Conservation (phyloP, 2,329 filamentous ascomycete genomes). For the Scedosporium dehoogii region DNA sequence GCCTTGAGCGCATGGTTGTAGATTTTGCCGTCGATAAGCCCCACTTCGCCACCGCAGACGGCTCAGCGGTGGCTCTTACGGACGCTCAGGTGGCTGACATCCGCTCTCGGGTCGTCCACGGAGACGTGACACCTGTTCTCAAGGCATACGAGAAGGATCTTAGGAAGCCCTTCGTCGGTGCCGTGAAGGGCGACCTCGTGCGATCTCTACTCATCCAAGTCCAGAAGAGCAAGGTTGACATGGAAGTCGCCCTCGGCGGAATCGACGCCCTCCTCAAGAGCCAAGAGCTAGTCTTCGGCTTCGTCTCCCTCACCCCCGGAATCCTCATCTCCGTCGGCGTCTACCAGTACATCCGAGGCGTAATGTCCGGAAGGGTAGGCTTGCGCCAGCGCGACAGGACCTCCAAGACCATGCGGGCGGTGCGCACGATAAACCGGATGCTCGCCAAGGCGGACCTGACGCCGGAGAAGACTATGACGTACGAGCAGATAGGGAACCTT, state of each 20-base stretch:
- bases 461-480: conserved; percentile 66
- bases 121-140: conserved; percentile 85
- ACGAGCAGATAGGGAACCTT: conserved; percentile 85
- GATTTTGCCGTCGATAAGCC: conserved; percentile 87
- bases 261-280: conserved; percentile 93
- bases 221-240: conserved; percentile 97
- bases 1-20: conserved; percentile 93
- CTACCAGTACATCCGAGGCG: conserved; percentile 58
- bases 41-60: conserved; percentile 38
- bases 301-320: conserved; percentile 86
- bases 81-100: conserved; percentile 66
- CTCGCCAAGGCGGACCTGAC: conserved; percentile 47
- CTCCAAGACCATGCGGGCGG: conserved; percentile 62
- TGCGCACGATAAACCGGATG: conserved; percentile 82
- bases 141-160: conserved; percentile 87
- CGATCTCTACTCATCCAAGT: conserved; percentile 90
- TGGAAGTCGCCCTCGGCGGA: conserved; percentile 90
- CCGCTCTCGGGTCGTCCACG: conserved; percentile 71
- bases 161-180: conserved; percentile 69
- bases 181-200: conserved; percentile 76
- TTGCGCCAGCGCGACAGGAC: conserved; percentile 54
- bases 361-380: conserved; percentile 63
- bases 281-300: conserved; percentile 96
- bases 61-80: conserved; percentile 35
- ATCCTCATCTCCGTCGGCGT: conserved; percentile 76